Evolutionary conservation across 805 yeast species (phyloP).

Genomic region (Komagataella pseudopastoris): DNA sequence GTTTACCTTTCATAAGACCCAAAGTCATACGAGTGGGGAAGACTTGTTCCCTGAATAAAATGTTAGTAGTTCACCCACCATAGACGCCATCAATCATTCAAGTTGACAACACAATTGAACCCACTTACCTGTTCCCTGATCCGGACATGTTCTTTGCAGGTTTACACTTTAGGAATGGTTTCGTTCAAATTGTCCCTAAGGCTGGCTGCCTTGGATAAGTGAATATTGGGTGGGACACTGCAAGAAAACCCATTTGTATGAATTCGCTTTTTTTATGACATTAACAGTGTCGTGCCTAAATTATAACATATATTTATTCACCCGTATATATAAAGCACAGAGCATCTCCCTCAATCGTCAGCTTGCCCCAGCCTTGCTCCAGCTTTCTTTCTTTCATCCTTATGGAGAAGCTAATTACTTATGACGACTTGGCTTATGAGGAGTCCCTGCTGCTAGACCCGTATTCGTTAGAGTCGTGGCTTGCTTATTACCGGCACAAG

Average conservation of each 20-base stretch:
- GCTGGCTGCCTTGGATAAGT: not conserved
- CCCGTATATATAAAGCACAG: no score
- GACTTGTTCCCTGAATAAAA: constrained; percentile 65
- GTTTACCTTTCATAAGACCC: constrained; percentile 85
- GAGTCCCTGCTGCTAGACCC: constrained; percentile 20
- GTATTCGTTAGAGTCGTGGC: constrained; percentile 26
- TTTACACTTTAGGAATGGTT: not conserved
- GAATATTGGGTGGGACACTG: not conserved
- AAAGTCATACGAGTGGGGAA: constrained; percentile 97
- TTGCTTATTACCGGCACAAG: constrained; percentile 25
- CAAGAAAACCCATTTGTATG: not conserved
- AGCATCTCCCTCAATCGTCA: not conserved
- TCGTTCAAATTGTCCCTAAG: not conserved
- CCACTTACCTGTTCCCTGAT: constrained; percentile 36
- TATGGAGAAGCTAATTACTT: constrained; percentile 2
- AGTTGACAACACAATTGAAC: not conserved
- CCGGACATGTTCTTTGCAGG: constrained; percentile 36
- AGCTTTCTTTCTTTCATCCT: not conserved
- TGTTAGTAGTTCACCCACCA: constrained; percentile 1
- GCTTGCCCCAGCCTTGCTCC: not conserved
- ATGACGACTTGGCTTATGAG: constrained; percentile 23
- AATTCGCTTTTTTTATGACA: not conserved
- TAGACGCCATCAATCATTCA: not conserved
- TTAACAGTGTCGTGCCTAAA: not conserved
- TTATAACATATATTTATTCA: not conserved